Conservation (phyloP, 768 basidiomycete genomes). For the Hericium alpestre region DNA sequence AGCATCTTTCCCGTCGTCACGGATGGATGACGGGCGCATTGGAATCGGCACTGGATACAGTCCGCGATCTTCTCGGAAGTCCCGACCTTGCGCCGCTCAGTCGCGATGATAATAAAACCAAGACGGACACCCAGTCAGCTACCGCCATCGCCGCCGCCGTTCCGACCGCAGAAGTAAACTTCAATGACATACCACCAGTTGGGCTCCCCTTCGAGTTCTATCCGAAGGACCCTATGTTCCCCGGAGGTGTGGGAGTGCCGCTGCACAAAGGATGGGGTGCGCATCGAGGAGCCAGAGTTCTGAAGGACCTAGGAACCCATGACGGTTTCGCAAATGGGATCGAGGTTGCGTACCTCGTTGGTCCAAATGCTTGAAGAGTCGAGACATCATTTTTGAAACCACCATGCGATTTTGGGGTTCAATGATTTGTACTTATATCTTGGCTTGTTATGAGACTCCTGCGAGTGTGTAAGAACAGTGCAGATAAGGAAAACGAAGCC, state of each 20-base stretch:
- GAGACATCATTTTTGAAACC: no score
- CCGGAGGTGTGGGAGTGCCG: not conserved
- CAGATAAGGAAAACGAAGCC: no score
- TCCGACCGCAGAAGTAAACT: not conserved
- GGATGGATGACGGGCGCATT: conserved; percentile 20
- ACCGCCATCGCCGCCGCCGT: not conserved
- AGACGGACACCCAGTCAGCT: not conserved
- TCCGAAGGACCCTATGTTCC: not conserved
- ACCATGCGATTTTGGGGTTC: no score
- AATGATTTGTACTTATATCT: no score
- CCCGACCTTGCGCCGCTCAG: not conserved
- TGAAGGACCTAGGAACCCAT: not conserved
- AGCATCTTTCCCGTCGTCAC: conserved; percentile 19
- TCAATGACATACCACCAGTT: not conserved
- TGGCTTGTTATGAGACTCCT: no score
- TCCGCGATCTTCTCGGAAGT: not conserved
- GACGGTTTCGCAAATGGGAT: no score
- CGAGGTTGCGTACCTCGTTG: no score
- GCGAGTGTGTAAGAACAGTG: no score
- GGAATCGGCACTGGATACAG: conserved; percentile 10
- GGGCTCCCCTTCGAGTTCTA: not conserved
- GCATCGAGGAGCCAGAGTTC: not conserved
- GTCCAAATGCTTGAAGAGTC: no score
- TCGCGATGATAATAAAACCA: not conserved
- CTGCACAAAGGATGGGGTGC: not conserved